These are phyloP conservation scores for Zymoseptoria tritici DNA, from an alignment of 2,329 filamentous ascomycete genomes.

Conservation along the genomic window DNA sequence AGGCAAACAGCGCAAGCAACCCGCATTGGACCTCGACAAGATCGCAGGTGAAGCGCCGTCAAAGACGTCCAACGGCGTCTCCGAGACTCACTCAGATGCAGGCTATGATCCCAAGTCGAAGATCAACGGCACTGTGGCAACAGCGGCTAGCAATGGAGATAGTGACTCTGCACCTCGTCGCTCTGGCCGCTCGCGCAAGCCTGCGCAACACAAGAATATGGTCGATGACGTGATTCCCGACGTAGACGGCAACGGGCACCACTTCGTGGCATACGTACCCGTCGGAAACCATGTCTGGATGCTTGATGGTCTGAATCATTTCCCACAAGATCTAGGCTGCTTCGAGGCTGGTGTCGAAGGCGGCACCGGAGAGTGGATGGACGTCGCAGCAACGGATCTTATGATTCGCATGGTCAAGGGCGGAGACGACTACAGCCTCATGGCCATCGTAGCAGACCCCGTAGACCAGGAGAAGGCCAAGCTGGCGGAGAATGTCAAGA, in stretches of 20 bases:
- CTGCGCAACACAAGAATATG: slow-evolving; percentile 15
- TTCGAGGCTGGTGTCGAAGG: slow-evolving; percentile 33
- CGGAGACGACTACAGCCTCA: slow-evolving; percentile 63
- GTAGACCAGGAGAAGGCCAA: slow-evolving; percentile 41
- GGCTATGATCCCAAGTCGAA: slow-evolving; percentile 3
- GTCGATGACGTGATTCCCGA: slow-evolving; percentile 39
- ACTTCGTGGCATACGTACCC: slow-evolving; percentile 86
- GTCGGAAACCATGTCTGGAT: slow-evolving; percentile 72
- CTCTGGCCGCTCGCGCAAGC: slow-evolving; percentile 20
- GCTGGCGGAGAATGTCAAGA: slow-evolving; percentile 39
- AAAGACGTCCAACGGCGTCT: background rate
- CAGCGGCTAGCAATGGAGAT: background rate
- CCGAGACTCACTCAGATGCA: background rate
- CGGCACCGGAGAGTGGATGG: slow-evolving; percentile 55
- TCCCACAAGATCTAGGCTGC: slow-evolving; percentile 58
- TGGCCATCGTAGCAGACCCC: slow-evolving; percentile 66
- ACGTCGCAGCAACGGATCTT: slow-evolving; percentile 57
- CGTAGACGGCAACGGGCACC: slow-evolving; percentile 60
- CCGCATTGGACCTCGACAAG: background rate
- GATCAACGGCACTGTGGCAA: background rate
- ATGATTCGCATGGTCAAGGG: slow-evolving; percentile 61
- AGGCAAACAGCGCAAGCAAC: background rate
- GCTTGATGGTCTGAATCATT: slow-evolving; percentile 72
- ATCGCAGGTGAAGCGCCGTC: background rate
- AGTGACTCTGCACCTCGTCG: slow-evolving; percentile 10